A percentile compares a stretch with the other conserved stretches of the same genome.
phyloP scores from a whole-genome alignment of 345 rosid species.

The Heritiera fomes region DNA sequence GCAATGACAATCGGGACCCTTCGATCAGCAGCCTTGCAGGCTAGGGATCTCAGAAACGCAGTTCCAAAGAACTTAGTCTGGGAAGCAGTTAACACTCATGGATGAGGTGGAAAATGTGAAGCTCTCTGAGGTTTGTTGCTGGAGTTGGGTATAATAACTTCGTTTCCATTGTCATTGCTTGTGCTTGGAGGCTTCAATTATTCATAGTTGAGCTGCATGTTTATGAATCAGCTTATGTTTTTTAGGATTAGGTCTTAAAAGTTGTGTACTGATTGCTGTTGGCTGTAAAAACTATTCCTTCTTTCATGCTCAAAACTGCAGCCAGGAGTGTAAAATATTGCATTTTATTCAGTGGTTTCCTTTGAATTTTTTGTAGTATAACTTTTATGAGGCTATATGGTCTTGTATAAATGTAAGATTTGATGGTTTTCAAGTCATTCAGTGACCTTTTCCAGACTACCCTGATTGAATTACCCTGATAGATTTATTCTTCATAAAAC shows the following conservation, averaged over 20 bases:
- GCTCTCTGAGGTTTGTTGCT: constrained; percentile 22
- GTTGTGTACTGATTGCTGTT: neutral
- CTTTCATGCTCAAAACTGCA: neutral
- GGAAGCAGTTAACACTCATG: constrained; percentile 62
- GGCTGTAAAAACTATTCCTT: neutral
- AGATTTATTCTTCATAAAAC: neutral
- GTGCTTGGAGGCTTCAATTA: constrained; percentile 29
- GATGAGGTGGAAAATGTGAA: constrained; percentile 30
- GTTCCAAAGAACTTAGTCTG: constrained; percentile 56
- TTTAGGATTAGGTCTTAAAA: neutral
- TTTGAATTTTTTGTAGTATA: neutral
- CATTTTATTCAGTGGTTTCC: constrained; percentile 22
- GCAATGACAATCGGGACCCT: constrained; percentile 42
- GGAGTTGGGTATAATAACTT: neutral
- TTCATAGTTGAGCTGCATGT: neutral
- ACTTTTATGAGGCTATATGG: neutral
- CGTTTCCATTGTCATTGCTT: constrained; percentile 5
- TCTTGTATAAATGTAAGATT: neutral
- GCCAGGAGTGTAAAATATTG: constrained; percentile 20
- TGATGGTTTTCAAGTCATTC: neutral
- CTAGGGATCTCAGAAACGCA: constrained; percentile 41
- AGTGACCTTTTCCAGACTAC: neutral
- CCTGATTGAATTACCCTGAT: neutral
- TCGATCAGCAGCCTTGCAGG: constrained; percentile 51
- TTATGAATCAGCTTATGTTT: neutral